Conservation (phyloP, 2,329 filamentous ascomycete genomes). For the Coccinonectria pachysandricola region DNA sequence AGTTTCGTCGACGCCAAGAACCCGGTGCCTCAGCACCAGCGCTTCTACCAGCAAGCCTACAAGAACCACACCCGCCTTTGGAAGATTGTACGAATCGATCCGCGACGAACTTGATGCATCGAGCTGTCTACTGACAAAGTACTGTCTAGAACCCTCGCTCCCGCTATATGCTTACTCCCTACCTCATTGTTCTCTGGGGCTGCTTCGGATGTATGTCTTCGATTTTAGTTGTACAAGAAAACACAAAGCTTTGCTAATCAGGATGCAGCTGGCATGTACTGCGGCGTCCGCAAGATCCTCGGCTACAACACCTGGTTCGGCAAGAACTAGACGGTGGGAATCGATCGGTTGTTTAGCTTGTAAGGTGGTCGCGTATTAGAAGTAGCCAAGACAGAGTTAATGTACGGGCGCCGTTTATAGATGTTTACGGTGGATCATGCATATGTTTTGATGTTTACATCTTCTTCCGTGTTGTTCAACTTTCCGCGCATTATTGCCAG, state of each 20-base stretch:
- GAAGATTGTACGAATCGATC: conserved; percentile 55
- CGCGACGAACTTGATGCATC: conserved; percentile 3
- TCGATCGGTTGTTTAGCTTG: too few relatives aligned
- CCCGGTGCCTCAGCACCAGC: conserved; percentile 65
- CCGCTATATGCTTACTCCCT: conserved; percentile 56
- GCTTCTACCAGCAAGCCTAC: conserved; percentile 64
- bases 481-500: conserved; percentile 22
- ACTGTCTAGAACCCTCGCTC: conserved; percentile 50
- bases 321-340: conserved; percentile 35
- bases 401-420: conserved; percentile 15
- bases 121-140: conserved; percentile 10
- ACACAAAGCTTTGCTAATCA: conserved; percentile 8
- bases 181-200: conserved; percentile 54
- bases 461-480: too few relatives aligned
- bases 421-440: too few relatives aligned
- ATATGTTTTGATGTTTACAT: conserved; percentile 3
- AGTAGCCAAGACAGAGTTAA: conserved; percentile 19
- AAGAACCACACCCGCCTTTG: conserved; percentile 59
- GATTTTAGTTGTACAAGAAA: too few relatives aligned
- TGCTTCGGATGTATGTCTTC: conserved; percentile 47
- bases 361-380: too few relatives aligned
- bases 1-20: conserved; percentile 63
- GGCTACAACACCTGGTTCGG: conserved; percentile 74
- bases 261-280: conserved; percentile 50
- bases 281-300: conserved; percentile 60